Evolutionary conservation across 1,284 basidiomycete genomes (phyloP), one percentile per base, ranked within the genome.

Genomic region (Cutaneotrichosporon curvatum): DNA sequence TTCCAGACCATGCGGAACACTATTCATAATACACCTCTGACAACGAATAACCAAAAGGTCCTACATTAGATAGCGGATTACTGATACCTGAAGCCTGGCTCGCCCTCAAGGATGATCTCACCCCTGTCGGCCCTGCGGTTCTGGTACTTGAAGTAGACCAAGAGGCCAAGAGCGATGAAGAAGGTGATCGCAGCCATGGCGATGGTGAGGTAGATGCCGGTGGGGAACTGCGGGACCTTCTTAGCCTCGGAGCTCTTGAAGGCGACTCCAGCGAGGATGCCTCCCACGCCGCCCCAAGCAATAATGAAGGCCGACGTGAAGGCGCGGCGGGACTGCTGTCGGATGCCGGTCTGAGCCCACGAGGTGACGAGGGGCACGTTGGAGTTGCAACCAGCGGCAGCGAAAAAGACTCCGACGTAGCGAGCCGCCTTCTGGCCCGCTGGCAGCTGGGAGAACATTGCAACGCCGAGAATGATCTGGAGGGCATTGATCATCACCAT

Each of bases 251-350:
- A 38, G 40, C 50, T 31, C 37, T 39, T 43, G 53, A 55, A 55
- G 5, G 43, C 45, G 12, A 45, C 45, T 3, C 36, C 23, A 1
- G 50, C 42, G 34, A 55, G 30, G 57, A 75, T 74, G 45, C 74
- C 74, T 16, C 74, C 74, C 33, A 74, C 53, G 45, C 72, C 72
- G 25, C 71, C 73, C 40, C 70, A 67, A 32, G 61, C 65, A 45
- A 73, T 66, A 36, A 71, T 64, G 37, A 73, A 50, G 16, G 73
- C 72, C 20, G 63, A 62, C 18, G 61, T 59, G 53, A 71, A 66
- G 15, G 60, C 56, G 30, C 59, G 54, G 50, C 74, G 74, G 28
- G 65, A 63, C 54, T 74, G 68, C 10, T 63, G 60, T n/a, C 68
- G 67, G 31, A 75, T 68, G 58, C 73, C 73, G 56, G 69, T 71